These are phyloP conservation scores for Citrus sinensis DNA, from an alignment of 345 rosid species.

Conservation along the genomic window DNA sequence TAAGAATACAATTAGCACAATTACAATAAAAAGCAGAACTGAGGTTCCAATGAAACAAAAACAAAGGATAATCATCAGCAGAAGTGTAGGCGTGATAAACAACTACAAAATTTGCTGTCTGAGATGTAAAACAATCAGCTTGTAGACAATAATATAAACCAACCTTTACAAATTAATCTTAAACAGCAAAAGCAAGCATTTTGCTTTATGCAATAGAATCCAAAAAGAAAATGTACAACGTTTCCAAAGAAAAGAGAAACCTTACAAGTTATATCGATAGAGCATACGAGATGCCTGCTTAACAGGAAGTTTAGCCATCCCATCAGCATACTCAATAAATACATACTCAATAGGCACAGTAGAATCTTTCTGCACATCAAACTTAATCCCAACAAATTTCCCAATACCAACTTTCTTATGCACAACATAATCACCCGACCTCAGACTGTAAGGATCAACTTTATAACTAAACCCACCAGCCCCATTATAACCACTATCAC, in stretches of 20 bases:
- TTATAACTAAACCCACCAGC: conserved; percentile 58
- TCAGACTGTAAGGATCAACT: conserved; percentile 76
- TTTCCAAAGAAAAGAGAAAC: conserved; percentile 15
- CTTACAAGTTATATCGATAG: conserved; percentile 84
- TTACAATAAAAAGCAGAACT: not conserved
- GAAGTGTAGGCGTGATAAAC: not conserved
- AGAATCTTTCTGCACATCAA: conserved; percentile 60
- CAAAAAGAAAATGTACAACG: not conserved
- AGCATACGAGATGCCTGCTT: conserved; percentile 86
- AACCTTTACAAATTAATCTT: not conserved
- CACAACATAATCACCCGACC: conserved; percentile 85
- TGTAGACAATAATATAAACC: not conserved
- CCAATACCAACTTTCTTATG: conserved; percentile 96
- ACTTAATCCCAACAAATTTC: conserved; percentile 81
- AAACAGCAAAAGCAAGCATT: not conserved
- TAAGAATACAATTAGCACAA: not conserved
- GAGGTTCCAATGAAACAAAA: not conserved
- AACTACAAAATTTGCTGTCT: not conserved
- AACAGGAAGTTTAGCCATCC: conserved; percentile 96
- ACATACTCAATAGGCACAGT: conserved; percentile 69
- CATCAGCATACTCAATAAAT: conserved; percentile 89
- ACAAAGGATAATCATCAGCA: not conserved
- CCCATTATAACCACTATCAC: conserved; percentile 17
- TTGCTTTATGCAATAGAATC: not conserved
- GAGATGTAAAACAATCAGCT: not conserved